Evolutionary conservation across 164 flowering plant species (phyloP).

Genomic region (Cinnamomum chago): DNA sequence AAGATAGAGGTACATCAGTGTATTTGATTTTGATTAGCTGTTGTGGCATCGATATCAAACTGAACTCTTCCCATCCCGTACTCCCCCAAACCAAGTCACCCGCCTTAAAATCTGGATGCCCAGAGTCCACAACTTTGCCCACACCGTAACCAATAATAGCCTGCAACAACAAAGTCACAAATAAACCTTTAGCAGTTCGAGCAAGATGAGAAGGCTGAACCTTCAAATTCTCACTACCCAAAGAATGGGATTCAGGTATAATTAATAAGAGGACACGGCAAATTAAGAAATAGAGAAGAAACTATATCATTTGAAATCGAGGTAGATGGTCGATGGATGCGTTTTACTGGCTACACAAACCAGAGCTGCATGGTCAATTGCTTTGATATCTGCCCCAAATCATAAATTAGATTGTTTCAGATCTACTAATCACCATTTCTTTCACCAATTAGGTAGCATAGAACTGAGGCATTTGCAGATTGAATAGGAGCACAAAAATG

Average conservation of each 20-base stretch:
- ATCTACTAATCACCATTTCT: no score
- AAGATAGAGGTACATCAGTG: constrained; percentile 48
- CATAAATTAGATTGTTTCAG: not conserved
- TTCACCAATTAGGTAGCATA: not conserved
- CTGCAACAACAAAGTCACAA: not conserved
- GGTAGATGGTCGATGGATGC: no score
- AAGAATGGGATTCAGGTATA: not conserved
- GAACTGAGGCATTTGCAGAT: not conserved
- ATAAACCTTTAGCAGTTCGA: not conserved
- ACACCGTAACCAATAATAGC: constrained; percentile 28
- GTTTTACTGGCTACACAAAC: not conserved
- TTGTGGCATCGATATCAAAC: constrained; percentile 14
- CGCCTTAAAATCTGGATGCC: constrained; percentile 29
- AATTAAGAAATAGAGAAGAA: not conserved
- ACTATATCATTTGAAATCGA: not conserved
- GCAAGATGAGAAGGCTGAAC: not conserved
- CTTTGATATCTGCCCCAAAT: not conserved
- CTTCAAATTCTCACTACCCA: not conserved
- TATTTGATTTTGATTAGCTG: constrained; percentile 31
- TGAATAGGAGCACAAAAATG: not conserved
- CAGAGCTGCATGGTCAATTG: no score
- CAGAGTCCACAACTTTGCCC: constrained; percentile 41
- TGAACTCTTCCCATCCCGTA: constrained; percentile 56
- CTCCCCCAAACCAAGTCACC: constrained; percentile 59
- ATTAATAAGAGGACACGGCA: not conserved